phyloP scores from a whole-genome alignment of 805 yeast genomes.

The Candida insectalens region DNA sequence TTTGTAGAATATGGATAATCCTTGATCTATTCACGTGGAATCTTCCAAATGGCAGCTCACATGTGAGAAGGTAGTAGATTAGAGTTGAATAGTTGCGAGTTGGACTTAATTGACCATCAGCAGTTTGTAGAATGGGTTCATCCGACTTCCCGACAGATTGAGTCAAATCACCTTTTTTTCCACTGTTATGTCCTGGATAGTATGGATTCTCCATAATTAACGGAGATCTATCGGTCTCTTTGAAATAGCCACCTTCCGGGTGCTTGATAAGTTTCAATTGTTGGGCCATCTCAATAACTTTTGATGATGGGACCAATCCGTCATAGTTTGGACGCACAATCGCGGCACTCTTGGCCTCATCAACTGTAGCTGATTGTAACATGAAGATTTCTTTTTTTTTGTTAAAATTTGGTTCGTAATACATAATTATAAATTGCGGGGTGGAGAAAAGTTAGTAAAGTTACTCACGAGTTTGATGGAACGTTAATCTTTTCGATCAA shows the following conservation, averaged over 20 bases:
- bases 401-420: too few species aligned
- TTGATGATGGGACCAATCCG: not conserved
- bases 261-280: conserved; percentile 31
- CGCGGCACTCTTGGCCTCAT: not conserved
- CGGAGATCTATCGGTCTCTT: conserved; percentile 46
- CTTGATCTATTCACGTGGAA: conserved; percentile 42
- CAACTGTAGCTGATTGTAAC: not conserved
- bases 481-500: conserved; percentile 40
- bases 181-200: conserved; percentile 20
- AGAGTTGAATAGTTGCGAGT: conserved; percentile 37
- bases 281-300: conserved; percentile 5
- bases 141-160: conserved; percentile 7
- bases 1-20: conserved; percentile 44
- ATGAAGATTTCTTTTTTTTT: too few species aligned
- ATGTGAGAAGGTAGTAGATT: conserved; percentile 42
- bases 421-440: too few species aligned
- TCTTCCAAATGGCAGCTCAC: conserved; percentile 40
- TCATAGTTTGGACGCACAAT: not conserved
- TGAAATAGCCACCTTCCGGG: conserved; percentile 49
- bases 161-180: conserved; percentile 7
- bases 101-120: conserved; percentile 12
- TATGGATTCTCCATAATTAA: conserved; percentile 31
- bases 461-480: conserved; percentile 37
- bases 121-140: conserved; percentile 7
- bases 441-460: too few species aligned